These are phyloP conservation scores for Gossypium raimondii DNA, from an alignment of 345 rosid genomes.

Conservation along the genomic window DNA sequence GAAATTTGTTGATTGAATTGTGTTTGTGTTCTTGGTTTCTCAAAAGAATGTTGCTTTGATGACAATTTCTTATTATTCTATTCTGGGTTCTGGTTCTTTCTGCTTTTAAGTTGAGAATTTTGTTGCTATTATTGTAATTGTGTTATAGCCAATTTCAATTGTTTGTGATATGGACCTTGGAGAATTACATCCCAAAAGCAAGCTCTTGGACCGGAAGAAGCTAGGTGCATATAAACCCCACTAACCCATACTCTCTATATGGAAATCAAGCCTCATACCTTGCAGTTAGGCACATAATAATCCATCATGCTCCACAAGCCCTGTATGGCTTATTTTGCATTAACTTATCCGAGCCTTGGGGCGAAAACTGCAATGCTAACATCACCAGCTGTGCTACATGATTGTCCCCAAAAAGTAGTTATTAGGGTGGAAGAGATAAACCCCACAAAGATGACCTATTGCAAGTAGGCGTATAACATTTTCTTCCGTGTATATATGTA, in stretches of 20 bases:
- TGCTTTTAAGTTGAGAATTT: neutral
- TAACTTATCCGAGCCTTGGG: too few relatives aligned
- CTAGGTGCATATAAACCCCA: too few relatives aligned
- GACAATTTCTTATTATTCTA: neutral
- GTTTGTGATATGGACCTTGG: neutral
- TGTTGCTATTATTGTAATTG: neutral
- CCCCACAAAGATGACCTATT: too few relatives aligned
- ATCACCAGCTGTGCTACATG: too few relatives aligned
- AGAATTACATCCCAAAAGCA: neutral
- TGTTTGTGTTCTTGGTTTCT: neutral
- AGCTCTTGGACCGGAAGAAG: too few relatives aligned
- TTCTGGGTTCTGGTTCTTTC: neutral
- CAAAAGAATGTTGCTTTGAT: neutral
- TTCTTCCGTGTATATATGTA: neutral
- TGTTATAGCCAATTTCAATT: neutral
- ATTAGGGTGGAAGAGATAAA: too few relatives aligned
- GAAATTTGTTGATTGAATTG: neutral
- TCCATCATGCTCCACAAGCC: too few relatives aligned
- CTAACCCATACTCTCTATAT: too few relatives aligned
- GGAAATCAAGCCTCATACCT: neutral
- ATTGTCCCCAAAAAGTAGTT: too few relatives aligned
- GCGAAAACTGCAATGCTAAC: too few relatives aligned
- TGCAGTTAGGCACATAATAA: neutral
- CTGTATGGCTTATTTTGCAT: too few relatives aligned
- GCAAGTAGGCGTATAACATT: neutral